Conservation (phyloP, 2,329 filamentous ascomycete genomes). For the Laburnicola sp. region DNA sequence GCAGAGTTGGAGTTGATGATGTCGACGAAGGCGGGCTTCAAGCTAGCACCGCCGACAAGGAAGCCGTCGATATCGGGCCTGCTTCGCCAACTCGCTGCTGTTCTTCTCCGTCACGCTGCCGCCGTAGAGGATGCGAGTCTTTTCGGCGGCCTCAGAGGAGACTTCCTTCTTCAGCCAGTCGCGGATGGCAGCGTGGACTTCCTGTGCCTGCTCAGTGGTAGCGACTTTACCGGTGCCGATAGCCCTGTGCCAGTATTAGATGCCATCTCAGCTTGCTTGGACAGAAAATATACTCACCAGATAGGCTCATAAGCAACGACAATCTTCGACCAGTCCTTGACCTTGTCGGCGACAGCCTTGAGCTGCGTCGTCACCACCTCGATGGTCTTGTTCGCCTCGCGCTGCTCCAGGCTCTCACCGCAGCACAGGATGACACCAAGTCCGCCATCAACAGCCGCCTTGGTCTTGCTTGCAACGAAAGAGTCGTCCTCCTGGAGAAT, state of each 20-base stretch:
- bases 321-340: slow-evolving; percentile 88
- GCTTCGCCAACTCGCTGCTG: slow-evolving; percentile 86
- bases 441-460: slow-evolving; percentile 84
- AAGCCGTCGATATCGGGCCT: slow-evolving; percentile 95
- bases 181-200: slow-evolving; percentile 74
- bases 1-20: slow-evolving; percentile 65
- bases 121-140: slow-evolving; percentile 93
- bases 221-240: slow-evolving; percentile 74
- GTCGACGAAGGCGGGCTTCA: slow-evolving; percentile 89
- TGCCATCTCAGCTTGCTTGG: neutral
- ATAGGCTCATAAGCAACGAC: slow-evolving; percentile 99
- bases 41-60: slow-evolving; percentile 91
- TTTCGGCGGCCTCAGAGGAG: slow-evolving; percentile 76
- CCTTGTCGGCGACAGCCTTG: slow-evolving; percentile 74
- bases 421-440: slow-evolving; percentile 95
- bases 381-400: slow-evolving; percentile 83
- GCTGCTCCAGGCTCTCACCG: slow-evolving; percentile 91
- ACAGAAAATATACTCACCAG: slow-evolving; percentile 64
- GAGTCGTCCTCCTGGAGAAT: slow-evolving; percentile 82
- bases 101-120: slow-evolving; percentile 98
- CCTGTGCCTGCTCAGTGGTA: slow-evolving; percentile 48
- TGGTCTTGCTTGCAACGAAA: slow-evolving; percentile 90
- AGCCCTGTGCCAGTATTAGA: slow-evolving; percentile 52
- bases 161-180: slow-evolving; percentile 77
- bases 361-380: slow-evolving; percentile 85